These are phyloP conservation scores for Rhynchospora tenuis DNA, from an alignment of 176 grass and related monocot genomes.

Conservation along the genomic window DNA sequence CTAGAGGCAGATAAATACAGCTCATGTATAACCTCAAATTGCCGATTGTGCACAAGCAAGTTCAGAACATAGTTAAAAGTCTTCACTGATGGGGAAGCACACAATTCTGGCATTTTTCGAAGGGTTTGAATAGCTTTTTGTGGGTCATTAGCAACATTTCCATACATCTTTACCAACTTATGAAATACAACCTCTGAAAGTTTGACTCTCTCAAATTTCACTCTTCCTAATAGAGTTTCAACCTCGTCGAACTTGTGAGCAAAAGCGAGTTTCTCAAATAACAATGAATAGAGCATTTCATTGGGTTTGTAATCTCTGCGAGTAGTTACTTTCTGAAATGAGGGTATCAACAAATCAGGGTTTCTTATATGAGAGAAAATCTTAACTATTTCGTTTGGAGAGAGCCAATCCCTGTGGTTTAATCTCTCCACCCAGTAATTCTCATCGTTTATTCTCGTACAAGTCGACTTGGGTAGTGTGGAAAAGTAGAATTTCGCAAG, in stretches of 20 bases:
- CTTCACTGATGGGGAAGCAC: conserved; percentile 63
- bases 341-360: conserved; percentile 34
- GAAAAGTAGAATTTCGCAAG: not conserved
- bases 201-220: conserved; percentile 40
- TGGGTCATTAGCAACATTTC: conserved; percentile 63
- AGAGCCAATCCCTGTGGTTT: conserved; percentile 85
- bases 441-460: conserved; percentile 19
- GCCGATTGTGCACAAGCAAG: conserved; percentile 77
- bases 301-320: conserved; percentile 67
- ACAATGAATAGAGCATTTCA: conserved; percentile 63
- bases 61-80: conserved; percentile 85
- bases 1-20: conserved; percentile 46
- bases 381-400: conserved; percentile 79
- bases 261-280: conserved; percentile 59
- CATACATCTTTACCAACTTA: conserved; percentile 85
- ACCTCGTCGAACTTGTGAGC: conserved; percentile 61
- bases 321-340: conserved; percentile 40
- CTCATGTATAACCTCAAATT: conserved; percentile 70
- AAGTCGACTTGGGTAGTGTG: not conserved
- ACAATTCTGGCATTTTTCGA: conserved; percentile 48
- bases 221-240: conserved; percentile 48
- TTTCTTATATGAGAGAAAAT: conserved; percentile 54
- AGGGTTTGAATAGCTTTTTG: conserved; percentile 65
- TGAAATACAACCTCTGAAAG: conserved; percentile 78
- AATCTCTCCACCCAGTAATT: conserved; percentile 55